These are phyloP conservation scores for Biscogniauxia mediterranea DNA, from an alignment of 2,329 filamentous ascomycete genomes.

Conservation along the genomic window DNA sequence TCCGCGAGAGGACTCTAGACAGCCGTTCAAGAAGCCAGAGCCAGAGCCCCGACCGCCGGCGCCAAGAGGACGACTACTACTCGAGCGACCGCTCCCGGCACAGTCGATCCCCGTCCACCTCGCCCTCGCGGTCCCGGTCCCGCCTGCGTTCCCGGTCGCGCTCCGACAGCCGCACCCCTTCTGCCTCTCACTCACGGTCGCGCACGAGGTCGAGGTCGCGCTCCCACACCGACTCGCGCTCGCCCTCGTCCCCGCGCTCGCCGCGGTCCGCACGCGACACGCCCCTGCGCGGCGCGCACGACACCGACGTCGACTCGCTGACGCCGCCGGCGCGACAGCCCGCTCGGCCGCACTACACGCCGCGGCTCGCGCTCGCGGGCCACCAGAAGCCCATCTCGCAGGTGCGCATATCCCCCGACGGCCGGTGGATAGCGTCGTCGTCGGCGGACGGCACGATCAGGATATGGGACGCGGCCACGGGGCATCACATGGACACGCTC, in stretches of 20 bases:
- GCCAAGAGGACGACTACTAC: constrained; percentile 28
- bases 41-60: constrained; percentile 18
- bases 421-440: constrained; percentile 82
- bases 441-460: constrained; percentile 90
- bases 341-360: constrained; percentile 63
- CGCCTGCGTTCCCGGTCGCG: constrained; percentile 13
- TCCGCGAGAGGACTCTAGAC: constrained; percentile 28
- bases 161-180: constrained; percentile 10
- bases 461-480: constrained; percentile 81
- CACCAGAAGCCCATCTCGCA: constrained; percentile 79
- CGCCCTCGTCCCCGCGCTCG: constrained; percentile 22
- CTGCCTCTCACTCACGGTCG: constrained; percentile 5
- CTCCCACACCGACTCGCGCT: constrained; percentile 15
- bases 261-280: constrained; percentile 18
- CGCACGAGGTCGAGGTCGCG: constrained; percentile 18
- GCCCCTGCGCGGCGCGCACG: constrained; percentile 15
- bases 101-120: constrained; percentile 26
- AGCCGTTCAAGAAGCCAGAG: constrained; percentile 24
- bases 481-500: constrained; percentile 79
- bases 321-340: constrained; percentile 45
- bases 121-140: constrained; percentile 20
- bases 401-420: constrained; percentile 88
- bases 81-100: constrained; percentile 30
- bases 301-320: constrained; percentile 10
- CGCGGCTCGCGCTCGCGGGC: constrained; percentile 69